Base-by-base conservation (phyloP, 495 filamentous ascomycete species). In the Neurospora sp. region DNA sequence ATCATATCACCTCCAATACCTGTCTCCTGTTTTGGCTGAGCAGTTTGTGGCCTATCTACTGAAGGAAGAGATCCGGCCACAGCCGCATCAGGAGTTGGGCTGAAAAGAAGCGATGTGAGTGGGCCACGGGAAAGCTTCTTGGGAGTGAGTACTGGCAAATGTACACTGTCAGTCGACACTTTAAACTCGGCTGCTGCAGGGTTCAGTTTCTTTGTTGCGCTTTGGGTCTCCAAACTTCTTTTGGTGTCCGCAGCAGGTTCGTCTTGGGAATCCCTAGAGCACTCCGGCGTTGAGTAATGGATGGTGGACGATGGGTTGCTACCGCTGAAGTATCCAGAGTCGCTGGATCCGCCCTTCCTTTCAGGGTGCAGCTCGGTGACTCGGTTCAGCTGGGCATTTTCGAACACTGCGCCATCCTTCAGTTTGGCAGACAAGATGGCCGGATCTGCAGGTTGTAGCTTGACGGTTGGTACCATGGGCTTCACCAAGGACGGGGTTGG, bases 131-230 rank as follows among this genome's bases (percentile, higher is more conserved):
- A 72, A 8, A 78, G 12, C 70, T 72, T 76, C 71, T 75, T 79
- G 6, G 76, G 77, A 2, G 75, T 71, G 2, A 74, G 38, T 5
- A 65, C 40, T 9, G 71, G 65, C 12, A 74, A n/a, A 18, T 35
- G 16, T 0, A 72, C 65, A 18, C n/a, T 69, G 4, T 39, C 40
- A 6, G n/a, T 40, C 4, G 44, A 68, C 10, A 75, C 74, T 70
- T 71, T 78, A 70, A 81, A 81, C 70, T 81, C 77, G n/a, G 74
- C 74, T 3, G 79, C 77, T 14, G 77, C 71, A 41, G 79, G 79
- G 41, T 81, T 80, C 44, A 81, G 68, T 41, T 65, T 74, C 65
- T 77, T 77, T 14, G 69, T 70, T 9, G 70, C 40, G 31, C 31
- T 37, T 12, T 69, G 35, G n/a, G 35, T 11, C 3, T 41, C 39